Evolutionary conservation across 2,329 filamentous ascomycete species (phyloP), one percentile per base, ranked within the genome.

Genomic region (Nigrospora sphaerica): DNA sequence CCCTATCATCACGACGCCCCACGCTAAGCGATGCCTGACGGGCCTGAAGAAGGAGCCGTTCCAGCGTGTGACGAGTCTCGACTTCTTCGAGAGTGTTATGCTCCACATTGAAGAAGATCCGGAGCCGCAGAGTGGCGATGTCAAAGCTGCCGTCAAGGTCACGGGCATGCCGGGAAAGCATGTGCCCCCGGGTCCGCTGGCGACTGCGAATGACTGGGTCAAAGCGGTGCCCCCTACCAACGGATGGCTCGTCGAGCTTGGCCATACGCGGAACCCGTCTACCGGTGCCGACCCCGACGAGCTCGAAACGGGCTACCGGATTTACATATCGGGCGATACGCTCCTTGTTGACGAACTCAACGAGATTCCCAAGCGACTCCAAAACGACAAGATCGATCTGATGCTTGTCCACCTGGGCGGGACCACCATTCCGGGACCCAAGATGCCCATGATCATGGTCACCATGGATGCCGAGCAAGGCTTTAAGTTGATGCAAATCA

Each of bases 281-380:
- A 49, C 49, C 14, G 51, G 46, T 2, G 43, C 10, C 13, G 54
- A 54, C 17, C n/a, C 49, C 33, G 51, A 46, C 4, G 51, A 55
- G 4, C 70, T 77, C 48, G 57, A 69, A 12, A 67, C 62, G 18
- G 75, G 77, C 1, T 81, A 80, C 55, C 62, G 75, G 13, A 82
- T 85, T 55, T 85, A 85, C 62, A 84, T 85, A 49, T 80, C 80
- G 0, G 81, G 81, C 17, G 81, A 86, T 57, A 85, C 81, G 2
- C 66, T 85, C 9, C 67, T 83, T 56, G 72, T 81, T 18, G 73
- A 80, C 52, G 81, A 85, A 42, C 70, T 86, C 1, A 72, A 76
- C 41, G 70, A 79, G 49, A 85, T 86, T 35, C 76, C 78, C 0
- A 58, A 75, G 49, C 68, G 73, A 41, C 79, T 82, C 52, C 63